phyloP scores from a whole-genome alignment of 352 stramenopile species.

The Blastocystis sp. region DNA sequence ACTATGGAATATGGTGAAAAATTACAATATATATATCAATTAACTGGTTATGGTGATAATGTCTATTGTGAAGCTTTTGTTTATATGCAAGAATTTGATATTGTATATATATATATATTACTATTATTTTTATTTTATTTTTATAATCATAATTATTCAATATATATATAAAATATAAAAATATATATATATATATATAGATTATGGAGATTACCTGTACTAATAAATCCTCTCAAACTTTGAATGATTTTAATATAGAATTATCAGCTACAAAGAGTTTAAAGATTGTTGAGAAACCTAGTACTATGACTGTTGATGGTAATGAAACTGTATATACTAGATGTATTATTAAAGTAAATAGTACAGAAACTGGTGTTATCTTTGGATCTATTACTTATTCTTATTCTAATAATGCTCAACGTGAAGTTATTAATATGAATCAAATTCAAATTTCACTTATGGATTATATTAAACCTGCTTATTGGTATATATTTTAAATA shows the following conservation, averaged over 20 bases:
- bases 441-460: conserved; percentile 99
- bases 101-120: conserved; percentile 61
- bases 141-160: too few relatives aligned
- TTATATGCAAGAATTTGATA: conserved; percentile 99
- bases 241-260: conserved; percentile 94
- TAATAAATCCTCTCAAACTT: conserved; percentile 86
- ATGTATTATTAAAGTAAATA: conserved; percentile 98
- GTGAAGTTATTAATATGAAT: conserved; percentile 96
- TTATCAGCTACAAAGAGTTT: conserved; percentile 95
- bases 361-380: conserved; percentile 98
- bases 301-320: conserved; percentile 83
- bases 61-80: conserved; percentile 97
- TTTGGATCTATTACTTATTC: conserved; percentile 99
- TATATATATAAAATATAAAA: too few relatives aligned
- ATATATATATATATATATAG: not conserved
- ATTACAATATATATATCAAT: conserved; percentile 84
- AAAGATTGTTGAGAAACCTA: conserved; percentile 93
- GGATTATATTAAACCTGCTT: conserved; percentile 94
- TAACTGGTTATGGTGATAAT: conserved; percentile 92
- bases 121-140: too few relatives aligned
- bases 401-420: conserved; percentile 74
- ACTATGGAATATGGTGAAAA: conserved; percentile 47
- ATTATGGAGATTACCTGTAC: conserved; percentile 81
- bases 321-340: conserved; percentile 82
- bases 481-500: conserved; percentile 42